phyloP scores from a whole-genome alignment of 2,329 filamentous ascomycete genomes.

The Cordyceps javanica region DNA sequence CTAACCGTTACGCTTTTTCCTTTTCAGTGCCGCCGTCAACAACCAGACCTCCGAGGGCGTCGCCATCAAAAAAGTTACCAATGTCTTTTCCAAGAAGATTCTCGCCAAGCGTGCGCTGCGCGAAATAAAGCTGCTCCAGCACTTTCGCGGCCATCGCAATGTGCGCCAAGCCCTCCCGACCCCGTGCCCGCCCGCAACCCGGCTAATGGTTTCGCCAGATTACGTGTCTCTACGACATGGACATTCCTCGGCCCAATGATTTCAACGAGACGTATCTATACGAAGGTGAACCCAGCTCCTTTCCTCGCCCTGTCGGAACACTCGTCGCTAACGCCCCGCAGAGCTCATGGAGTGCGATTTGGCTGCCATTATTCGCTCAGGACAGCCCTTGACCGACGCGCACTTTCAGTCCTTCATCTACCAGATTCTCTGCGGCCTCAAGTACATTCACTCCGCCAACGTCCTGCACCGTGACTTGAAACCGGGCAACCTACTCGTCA shows the following conservation, averaged over 20 bases:
- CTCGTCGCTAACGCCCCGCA: constrained; percentile 29
- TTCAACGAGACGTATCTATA: constrained; percentile 99
- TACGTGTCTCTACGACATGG: constrained; percentile 98
- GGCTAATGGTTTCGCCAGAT: constrained; percentile 58
- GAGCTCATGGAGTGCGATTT: constrained; percentile 99
- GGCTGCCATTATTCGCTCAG: constrained; percentile 94
- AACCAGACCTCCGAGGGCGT: constrained; percentile 86
- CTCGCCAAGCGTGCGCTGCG: constrained; percentile 94
- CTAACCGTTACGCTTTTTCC: constrained; percentile 14
- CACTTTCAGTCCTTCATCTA: constrained; percentile 99
- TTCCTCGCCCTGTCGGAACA: neutral
- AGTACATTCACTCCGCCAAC: constrained; percentile 98
- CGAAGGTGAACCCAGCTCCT: constrained; percentile 60
- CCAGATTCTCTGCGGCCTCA: constrained; percentile 96
- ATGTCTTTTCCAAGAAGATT: constrained; percentile 99
- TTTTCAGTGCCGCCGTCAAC: constrained; percentile 78
- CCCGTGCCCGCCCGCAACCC: constrained; percentile 8
- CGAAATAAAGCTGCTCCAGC: constrained; percentile 97
- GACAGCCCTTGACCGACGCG: constrained; percentile 93
- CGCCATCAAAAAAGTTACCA: constrained; percentile 99
- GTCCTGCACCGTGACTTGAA: constrained; percentile 96
- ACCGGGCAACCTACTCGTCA: constrained; percentile 93
- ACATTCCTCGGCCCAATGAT: constrained; percentile 92
- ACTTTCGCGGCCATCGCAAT: constrained; percentile 88
- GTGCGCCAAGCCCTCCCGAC: constrained; percentile 40